Percentiles rank a stretch among this genome's conserved stretches.
phyloP scores from a whole-genome alignment of 2,329 filamentous ascomycete species.

The Ophiostoma triangulosporum region DNA sequence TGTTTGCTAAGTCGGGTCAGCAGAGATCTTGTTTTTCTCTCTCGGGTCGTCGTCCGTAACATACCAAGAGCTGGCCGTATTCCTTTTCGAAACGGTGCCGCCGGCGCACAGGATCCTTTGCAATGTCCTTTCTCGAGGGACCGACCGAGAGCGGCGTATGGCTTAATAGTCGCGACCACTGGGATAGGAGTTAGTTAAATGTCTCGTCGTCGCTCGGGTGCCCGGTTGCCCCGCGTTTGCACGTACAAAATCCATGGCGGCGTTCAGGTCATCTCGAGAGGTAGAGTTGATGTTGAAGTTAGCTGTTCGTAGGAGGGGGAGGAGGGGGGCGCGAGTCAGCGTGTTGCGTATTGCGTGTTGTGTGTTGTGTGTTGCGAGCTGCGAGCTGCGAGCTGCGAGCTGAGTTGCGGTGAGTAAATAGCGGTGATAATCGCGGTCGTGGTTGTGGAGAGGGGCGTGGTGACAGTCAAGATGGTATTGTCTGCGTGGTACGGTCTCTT shows the following conservation, averaged over 20 bases:
- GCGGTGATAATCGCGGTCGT: neutral
- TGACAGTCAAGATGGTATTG: neutral
- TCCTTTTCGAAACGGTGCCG: conserved; percentile 55
- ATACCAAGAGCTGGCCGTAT: conserved; percentile 48
- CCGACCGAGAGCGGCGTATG: conserved; percentile 44
- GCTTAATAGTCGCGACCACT: conserved; percentile 58
- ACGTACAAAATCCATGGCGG: conserved; percentile 45
- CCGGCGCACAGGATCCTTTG: conserved; percentile 49
- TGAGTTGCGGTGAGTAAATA: neutral
- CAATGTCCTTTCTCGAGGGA: conserved; percentile 42
- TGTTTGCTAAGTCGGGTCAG: conserved; percentile 29
- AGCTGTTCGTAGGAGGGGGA: neutral
- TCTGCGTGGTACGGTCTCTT: neutral
- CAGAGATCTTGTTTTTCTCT: too few relatives aligned
- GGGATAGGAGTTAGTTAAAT: conserved; percentile 4
- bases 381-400: neutral
- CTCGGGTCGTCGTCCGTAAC: conserved; percentile 9
- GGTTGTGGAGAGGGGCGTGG: neutral
- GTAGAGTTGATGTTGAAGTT: neutral
- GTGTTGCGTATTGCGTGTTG: neutral
- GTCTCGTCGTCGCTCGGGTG: neutral
- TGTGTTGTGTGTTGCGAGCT: neutral
- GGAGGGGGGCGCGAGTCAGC: neutral
- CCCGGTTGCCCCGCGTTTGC: neutral
- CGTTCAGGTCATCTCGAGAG: conserved; percentile 31